Evolutionary conservation across 2,329 filamentous ascomycete species (phyloP), one percentile per base, ranked within the genome.

Genomic region (Colletotrichum sp.): DNA sequence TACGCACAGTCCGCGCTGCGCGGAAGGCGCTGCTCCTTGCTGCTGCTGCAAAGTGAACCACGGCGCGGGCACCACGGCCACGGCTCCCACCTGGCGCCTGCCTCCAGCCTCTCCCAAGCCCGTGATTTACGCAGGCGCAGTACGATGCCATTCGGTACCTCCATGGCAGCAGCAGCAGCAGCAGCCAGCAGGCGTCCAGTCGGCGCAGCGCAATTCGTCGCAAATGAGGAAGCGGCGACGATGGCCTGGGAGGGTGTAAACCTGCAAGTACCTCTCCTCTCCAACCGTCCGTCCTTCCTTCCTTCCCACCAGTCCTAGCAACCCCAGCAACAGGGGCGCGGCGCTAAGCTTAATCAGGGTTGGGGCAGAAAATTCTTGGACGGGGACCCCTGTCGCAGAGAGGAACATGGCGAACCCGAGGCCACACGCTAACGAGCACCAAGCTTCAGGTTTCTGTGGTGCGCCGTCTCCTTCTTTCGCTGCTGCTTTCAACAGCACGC

Each of bases 311-410:
- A 22, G 10, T 39, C 55, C 70, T 28, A 74, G 70, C 58, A 68
- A 56, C 70, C 74, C 64, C 27, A 48, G 74, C 70, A 69, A 69
- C 74, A 76, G 48, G 74, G 64, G 65, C n/a, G 10, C 27, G 25
- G 15, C 56, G 36, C 70, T 66, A 65, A 13, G 43, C 70, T 36
- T 7, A 10, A 39, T 62, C 8, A 22, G 15, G 70, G 60, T 64
- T 76, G 72, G 65, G 4, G 22, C n/a, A 32, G 6, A 52, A 65
- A 65, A 69, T 13, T 67, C 28, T 69, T n/a, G 32, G 64, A 34
- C 36, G 58, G 67, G 13, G 7, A 61, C 34, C 74, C 74, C 74
- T 76, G 74, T 76, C 34, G 48, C 73, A 75, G 48, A 66, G 52
- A 48, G 39, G 61, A 75, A 75, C 64, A 65, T 68, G 58, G 56